Percentiles rank a stretch among this genome's conserved stretches.
Evolutionary conservation across 345 rosid species (phyloP).

Genomic region (Microcos paniculata): DNA sequence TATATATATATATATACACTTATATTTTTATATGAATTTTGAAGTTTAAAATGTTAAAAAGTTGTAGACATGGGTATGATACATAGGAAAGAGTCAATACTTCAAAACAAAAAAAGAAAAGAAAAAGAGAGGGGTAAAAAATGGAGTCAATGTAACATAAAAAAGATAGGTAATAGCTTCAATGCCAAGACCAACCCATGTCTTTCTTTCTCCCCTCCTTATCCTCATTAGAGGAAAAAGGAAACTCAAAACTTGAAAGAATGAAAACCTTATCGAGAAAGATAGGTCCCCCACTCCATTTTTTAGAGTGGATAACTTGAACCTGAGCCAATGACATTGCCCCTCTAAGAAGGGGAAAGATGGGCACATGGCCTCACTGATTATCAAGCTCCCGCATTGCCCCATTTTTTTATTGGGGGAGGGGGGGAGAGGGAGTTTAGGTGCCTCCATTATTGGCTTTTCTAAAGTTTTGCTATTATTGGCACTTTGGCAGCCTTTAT

Average conservation of each 20-base stretch:
- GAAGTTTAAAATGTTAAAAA: too few relatives aligned
- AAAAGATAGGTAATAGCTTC: too few relatives aligned
- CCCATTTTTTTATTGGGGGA: neutral
- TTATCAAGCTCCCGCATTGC: neutral
- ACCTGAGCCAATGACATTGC: neutral
- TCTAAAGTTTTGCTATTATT: slow-evolving; percentile 1
- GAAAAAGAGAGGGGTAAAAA: too few relatives aligned
- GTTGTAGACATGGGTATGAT: too few relatives aligned
- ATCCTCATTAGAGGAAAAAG: neutral
- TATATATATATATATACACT: too few relatives aligned
- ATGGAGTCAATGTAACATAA: too few relatives aligned
- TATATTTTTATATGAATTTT: too few relatives aligned
- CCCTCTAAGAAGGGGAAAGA: neutral
- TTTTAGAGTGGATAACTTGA: neutral
- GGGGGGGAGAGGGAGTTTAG: too few relatives aligned
- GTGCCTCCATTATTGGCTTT: slow-evolving; percentile 14
- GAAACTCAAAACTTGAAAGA: neutral
- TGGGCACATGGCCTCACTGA: slow-evolving; percentile 13
- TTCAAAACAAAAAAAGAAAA: too few relatives aligned
- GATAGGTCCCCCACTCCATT: slow-evolving; percentile 7
- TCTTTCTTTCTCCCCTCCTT: neutral
- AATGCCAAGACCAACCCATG: neutral
- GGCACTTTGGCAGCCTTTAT: slow-evolving; percentile 6
- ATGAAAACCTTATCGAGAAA: neutral
- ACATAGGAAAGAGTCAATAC: too few relatives aligned